Base-by-base conservation (phyloP, 176 grass and related monocot genomes). In the Musa troglodytarum region DNA sequence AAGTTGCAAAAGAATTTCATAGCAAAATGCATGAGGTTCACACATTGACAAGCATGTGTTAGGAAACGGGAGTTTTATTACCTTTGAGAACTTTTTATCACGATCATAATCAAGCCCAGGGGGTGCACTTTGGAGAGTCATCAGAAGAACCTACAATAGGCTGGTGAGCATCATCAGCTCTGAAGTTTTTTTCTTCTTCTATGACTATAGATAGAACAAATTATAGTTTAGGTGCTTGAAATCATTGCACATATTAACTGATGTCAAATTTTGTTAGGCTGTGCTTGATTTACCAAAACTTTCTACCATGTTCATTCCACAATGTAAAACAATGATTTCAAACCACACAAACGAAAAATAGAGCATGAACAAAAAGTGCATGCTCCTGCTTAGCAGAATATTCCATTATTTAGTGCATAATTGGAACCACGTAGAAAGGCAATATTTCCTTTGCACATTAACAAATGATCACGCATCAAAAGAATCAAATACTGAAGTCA, bases 71-170 rank as follows among this genome's bases (percentile, higher is more conserved):
- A 87, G 24, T 10, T 61, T 69, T 76, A 82, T 53, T 99, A 99
- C 95, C 90, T 94, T 99, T 50, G 95, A 99, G 77, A 94, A 99
- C 82, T 83, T 89, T 76, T 71, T 91, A 78, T 94, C 95, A 76
- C 90, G 95, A 66, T 99, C 95, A 85, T 99, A 94, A 74, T 99
- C 95, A 82, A 99, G 90, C 79, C 90, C 90, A 79, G 95, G 95
- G 78, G 95, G 95, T 70, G 95, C 95, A 89, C 94, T 99, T 68
- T 99, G 95, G 74, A 94, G 88, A 50, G 95, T 99, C 95, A 99
- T 99, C 49, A 94, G 86, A 78, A 99, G 95, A 87, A 99, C 90
- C 95, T 99, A 76, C 76, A 91, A 22, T 59, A 56, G 11, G 80
- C 63, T 51, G 16, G 16, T 69, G 56, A 63, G 50, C 8, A 2